Evolutionary conservation across 2,329 filamentous ascomycete genomes (phyloP), one percentile per base, ranked within the genome.

Genomic region (Microsporum audouinii): DNA sequence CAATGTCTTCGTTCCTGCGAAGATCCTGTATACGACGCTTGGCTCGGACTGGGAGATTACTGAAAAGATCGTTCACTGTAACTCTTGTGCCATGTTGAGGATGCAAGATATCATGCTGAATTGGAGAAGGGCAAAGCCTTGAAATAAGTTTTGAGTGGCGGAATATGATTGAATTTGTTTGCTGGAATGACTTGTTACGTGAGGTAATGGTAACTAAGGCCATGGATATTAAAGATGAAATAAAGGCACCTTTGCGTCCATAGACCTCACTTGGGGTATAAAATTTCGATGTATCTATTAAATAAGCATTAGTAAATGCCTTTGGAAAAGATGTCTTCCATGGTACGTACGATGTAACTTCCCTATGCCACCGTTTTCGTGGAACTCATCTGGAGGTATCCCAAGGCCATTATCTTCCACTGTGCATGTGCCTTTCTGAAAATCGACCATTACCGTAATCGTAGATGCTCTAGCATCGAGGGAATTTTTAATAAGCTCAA

Each of bases 381-480:
- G 69, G 67, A 97, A 96, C 66, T 96, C 91, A 1, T 72, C 69
- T 0, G 88, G 83, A 1, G 78, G 71, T 53, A 99, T 95, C 0
- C 94, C 94, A 14, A 77, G 61, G 1, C 94, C 94, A 73, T 97
- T 82, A 71, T 99, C 94, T 69, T 95, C 88, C 3, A 96, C 82
- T 0, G 80, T 79, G 72, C 91, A 96, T 66, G 82, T 84, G 3
- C 91, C 92, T 29, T 86, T 84, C 59, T 75, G 72, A 70, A 89
- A 90, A 73, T 96, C 88, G 27, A 96, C 77, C 0, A 80, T 81
- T 60, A 95, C 78, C 59, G 82, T 82, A 64, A 96, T 75, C 60
- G 80, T 87, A 38, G 78, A 80, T 14, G 91, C 86, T 53, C 77
- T 76, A 2, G 91, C 89, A 76, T 99, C 94, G 10, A 99, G 79